Base-by-base conservation (phyloP, 2,329 filamentous ascomycete genomes). In the Cercospora sp. region DNA sequence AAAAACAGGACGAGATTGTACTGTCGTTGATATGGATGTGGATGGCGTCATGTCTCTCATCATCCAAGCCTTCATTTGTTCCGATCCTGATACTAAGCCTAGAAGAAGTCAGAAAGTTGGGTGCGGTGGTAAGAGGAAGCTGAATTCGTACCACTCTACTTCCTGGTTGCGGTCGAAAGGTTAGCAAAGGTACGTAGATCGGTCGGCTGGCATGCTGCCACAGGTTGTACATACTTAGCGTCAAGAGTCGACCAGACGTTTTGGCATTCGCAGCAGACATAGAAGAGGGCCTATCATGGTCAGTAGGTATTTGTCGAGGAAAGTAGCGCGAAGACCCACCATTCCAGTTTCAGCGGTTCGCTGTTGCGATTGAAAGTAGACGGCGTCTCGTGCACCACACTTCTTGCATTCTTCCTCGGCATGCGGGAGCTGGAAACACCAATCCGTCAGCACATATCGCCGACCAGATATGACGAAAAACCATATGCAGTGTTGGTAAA, bases 291-390 rank as follows among this genome's bases (percentile, higher is more conserved):
- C 83, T 85, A 70, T 0, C 33, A 33, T 57, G 36, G 28, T 20
- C 9, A 57, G 69, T 51, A 71, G 64, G 16, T 33, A 66, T 67
- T 7, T 67, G 51, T 57, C 63, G 76, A 51, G 36, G 48, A 42
- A 51, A 3, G 28, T 28, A 26, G n/a, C 16, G 18, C 36, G 7
- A 26, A 9, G 23, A 74, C 91, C 85, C 82, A 98, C 95, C 95
- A 99, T 99, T 83, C 95, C 95, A 55, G 95, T 99, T 81, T 98
- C 94, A 60, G 93, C 92, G 74, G 91, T 97, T 81, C 95, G 91
- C 84, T 98, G 94, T 80, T 99, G 95, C 70, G 94, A 97, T 83
- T 99, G 95, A 85, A 99, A 99, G 83, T 97, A 99, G 68, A 99
- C 96, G 57, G 94, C 93, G 82, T 98, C 94, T 74, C 89, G 88